A percentile compares a stretch with the other conserved stretches of the same genome.
Evolutionary conservation across 805 yeast species (phyloP).

Genomic region (Starmerella sp.): DNA sequence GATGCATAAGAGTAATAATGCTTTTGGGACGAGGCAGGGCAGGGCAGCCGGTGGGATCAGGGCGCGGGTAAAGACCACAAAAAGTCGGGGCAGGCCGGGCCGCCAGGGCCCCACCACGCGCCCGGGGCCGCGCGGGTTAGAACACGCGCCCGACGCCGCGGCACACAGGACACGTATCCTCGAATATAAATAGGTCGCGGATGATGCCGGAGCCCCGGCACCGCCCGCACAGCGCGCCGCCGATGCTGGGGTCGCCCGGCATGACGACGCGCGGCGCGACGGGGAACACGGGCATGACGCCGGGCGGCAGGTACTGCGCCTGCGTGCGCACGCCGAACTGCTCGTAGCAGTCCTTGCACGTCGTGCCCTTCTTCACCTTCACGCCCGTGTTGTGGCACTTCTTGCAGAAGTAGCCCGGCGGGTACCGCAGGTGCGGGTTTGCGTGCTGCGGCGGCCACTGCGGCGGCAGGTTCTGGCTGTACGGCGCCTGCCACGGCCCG

Average conservation of each 20-base stretch:
- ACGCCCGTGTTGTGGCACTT: constrained; percentile 67
- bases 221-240: constrained; percentile 62
- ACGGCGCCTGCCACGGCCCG: neutral
- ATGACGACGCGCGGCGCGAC: constrained; percentile 33
- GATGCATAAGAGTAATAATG: neutral
- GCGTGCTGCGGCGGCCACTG: constrained; percentile 5
- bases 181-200: constrained; percentile 45
- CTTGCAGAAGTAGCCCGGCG: constrained; percentile 45
- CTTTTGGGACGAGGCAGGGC: neutral
- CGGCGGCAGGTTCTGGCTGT: constrained; percentile 1
- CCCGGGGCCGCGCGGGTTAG: neutral
- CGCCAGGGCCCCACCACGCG: neutral
- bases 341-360: constrained; percentile 61
- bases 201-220: constrained; percentile 57
- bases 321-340: constrained; percentile 31
- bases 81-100: neutral
- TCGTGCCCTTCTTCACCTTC: constrained; percentile 42
- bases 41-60: neutral
- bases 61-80: constrained; percentile 2
- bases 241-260: constrained; percentile 71
- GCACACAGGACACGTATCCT: constrained; percentile 54
- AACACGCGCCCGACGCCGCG: constrained; percentile 41
- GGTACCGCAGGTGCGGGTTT: constrained; percentile 44
- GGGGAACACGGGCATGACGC: constrained; percentile 25
- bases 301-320: constrained; percentile 18